Base-by-base conservation (phyloP, 805 yeast genomes). In the Saccharomyces cerevisiae region DNA sequence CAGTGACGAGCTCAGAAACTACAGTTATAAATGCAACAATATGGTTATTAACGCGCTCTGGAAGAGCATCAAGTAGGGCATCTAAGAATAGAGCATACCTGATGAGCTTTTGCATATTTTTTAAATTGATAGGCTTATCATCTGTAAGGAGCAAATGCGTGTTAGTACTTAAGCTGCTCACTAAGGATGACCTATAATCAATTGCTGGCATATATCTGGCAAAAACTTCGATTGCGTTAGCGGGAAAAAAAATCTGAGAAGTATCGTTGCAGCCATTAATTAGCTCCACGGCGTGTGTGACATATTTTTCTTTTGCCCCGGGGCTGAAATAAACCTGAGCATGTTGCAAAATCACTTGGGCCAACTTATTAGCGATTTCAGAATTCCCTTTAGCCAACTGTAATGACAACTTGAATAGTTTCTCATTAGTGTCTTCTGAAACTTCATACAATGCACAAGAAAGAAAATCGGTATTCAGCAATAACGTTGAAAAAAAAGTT, bases 81-180 rank as follows among this genome's bases (percentile, higher is more conserved):
- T 62, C 62, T 27, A 73, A 26, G 50, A 73, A 69, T 5, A 52
- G 43, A 11, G 64, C 69, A 49, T 60, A 63, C 24, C 60, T 61
- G 10, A 72, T 51, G 2, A 64, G 29, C 27, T 60, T 57, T 21
- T 53, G 49, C 6, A 69, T 46, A 10, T 49, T 21, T 0, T 51
- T 49, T 41, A 62, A 29, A 24, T 62, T 55, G 49, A 63, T 58
- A 0, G 50, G 10, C 2, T 46, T 50, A 0, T 60, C 61, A 2
- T 51, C n/a, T 1, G 51, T 48, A 2, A 49, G 10, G 6, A 70
- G 6, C 1, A 72, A 27, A 50, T 72, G 74, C 1, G 77, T 67
- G 52, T 73, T 76, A 11, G 72, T 69, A 27, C 70, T 76, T 49
- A 82, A 61, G 1, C 81, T 74, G 59, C 79, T 80, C 0, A 81